phyloP scores from a whole-genome alignment of 352 stramenopile species.

The Globisporangium solare region DNA sequence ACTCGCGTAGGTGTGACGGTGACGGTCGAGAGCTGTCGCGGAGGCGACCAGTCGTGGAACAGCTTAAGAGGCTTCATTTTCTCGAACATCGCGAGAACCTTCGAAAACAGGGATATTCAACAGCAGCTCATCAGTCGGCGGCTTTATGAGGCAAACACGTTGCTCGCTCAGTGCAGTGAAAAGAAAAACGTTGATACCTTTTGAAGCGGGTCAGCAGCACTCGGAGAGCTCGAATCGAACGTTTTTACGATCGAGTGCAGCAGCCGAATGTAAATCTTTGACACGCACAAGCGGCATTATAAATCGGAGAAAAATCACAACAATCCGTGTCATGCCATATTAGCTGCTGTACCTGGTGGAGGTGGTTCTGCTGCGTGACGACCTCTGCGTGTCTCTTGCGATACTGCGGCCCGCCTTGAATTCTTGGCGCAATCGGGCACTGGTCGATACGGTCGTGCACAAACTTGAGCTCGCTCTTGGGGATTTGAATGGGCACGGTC shows the following conservation, averaged over 20 bases:
- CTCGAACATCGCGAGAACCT: constrained; percentile 61
- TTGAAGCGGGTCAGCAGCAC: constrained; percentile 46
- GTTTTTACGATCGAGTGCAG: constrained; percentile 48
- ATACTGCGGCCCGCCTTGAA: constrained; percentile 67
- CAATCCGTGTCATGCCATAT: not conserved
- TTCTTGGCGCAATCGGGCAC: constrained; percentile 48
- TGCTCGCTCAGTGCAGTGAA: too few species aligned
- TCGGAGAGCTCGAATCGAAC: constrained; percentile 48
- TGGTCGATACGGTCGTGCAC: constrained; percentile 71
- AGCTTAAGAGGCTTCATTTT: constrained; percentile 63
- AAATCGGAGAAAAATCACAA: not conserved
- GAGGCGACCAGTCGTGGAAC: constrained; percentile 77
- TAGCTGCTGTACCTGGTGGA: constrained; percentile 51
- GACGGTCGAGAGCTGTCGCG: constrained; percentile 41
- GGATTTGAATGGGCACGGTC: constrained; percentile 57
- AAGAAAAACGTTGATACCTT: constrained; percentile 28
- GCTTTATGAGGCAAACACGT: too few species aligned
- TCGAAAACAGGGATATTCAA: constrained; percentile 4
- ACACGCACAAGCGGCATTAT: constrained; percentile 2
- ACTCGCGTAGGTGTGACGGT: constrained; percentile 40
- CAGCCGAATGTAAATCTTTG: constrained; percentile 65
- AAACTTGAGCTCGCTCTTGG: constrained; percentile 87
- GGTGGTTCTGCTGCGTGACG: constrained; percentile 67
- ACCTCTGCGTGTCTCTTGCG: constrained; percentile 40
- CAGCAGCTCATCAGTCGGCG: not conserved